phyloP scores from a whole-genome alignment of 345 rosid species.

The Lenwebbia sp. region DNA sequence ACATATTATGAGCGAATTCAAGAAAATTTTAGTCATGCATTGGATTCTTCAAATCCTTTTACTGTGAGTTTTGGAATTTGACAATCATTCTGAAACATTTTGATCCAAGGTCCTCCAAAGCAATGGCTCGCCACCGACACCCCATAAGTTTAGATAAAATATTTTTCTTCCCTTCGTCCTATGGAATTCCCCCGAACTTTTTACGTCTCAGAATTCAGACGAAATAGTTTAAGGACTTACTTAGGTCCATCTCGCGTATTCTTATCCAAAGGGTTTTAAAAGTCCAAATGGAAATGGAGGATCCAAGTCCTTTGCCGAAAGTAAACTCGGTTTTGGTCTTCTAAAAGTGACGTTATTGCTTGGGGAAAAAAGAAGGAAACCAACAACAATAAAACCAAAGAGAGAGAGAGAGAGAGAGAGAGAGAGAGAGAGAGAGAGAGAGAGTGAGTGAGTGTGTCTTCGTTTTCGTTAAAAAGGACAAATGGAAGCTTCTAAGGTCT shows the following conservation, averaged over 20 bases:
- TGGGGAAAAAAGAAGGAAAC: not conserved
- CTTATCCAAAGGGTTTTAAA: not conserved
- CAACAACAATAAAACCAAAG: not conserved
- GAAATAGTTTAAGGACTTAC: too few species aligned
- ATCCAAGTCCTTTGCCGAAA: not conserved
- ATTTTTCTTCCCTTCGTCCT: too few species aligned
- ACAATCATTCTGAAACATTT: not conserved
- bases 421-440: not conserved
- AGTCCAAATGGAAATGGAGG: not conserved
- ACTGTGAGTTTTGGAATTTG: not conserved
- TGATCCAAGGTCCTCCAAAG: not conserved
- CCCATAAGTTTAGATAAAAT: too few species aligned
- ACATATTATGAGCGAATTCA: too few species aligned
- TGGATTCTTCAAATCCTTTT: not conserved
- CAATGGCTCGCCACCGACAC: not conserved
- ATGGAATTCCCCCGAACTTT: too few species aligned
- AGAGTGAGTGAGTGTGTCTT: too few species aligned
- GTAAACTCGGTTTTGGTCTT: not conserved
- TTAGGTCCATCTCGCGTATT: too few species aligned
- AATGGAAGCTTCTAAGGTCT: not conserved
- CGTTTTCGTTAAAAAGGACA: not conserved
- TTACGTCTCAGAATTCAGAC: too few species aligned
- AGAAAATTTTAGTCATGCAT: not conserved
- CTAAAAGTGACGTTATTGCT: not conserved
- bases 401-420: not conserved